Evolutionary conservation across 73 alveolate species (phyloP).

Genomic region (Chromera velia): DNA sequence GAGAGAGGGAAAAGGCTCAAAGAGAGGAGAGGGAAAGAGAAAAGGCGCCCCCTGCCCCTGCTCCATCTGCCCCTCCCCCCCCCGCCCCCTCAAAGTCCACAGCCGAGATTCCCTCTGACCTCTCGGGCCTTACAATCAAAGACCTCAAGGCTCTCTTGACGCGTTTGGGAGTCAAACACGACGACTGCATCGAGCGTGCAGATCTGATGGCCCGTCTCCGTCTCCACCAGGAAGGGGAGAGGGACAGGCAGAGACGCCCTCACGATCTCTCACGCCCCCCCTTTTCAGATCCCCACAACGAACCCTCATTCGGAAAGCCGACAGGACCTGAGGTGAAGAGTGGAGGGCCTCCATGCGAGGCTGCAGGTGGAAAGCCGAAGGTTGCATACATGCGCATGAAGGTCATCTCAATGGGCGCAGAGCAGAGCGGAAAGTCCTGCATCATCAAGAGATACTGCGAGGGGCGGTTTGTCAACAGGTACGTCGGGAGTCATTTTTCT

Average conservation of each 20-base stretch:
- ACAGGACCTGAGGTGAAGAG: too few relatives aligned
- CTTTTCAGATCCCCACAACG: neutral
- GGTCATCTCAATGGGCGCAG: constrained; percentile 87
- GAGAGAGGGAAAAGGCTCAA: neutral
- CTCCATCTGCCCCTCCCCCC: constrained; percentile 13
- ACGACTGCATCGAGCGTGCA: constrained; percentile 70
- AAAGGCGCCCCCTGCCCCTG: constrained; percentile 3
- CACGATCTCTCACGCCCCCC: too few relatives aligned
- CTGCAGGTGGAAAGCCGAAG: too few relatives aligned
- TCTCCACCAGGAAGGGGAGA: constrained; percentile 37
- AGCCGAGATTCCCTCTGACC: constrained; percentile 22
- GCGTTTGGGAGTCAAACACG: constrained; percentile 63
- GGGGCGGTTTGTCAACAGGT: constrained; percentile 51
- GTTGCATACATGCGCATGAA: constrained; percentile 63
- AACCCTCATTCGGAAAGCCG: neutral
- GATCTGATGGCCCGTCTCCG: constrained; percentile 33
- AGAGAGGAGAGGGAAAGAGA: neutral
- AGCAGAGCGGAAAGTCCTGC: constrained; percentile 91
- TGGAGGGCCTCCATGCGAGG: too few relatives aligned
- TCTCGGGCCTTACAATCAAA: constrained; percentile 50
- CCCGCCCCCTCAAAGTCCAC: constrained; percentile 10
- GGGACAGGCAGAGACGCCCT: too few relatives aligned
- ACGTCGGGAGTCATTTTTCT: too few relatives aligned
- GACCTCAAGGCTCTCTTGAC: constrained; percentile 63
- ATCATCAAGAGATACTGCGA: constrained; percentile 96